Evolutionary conservation across 2,329 filamentous ascomycete genomes (phyloP), one percentile per base, ranked within the genome.

Genomic region (Ophioceras dolichostomum): DNA sequence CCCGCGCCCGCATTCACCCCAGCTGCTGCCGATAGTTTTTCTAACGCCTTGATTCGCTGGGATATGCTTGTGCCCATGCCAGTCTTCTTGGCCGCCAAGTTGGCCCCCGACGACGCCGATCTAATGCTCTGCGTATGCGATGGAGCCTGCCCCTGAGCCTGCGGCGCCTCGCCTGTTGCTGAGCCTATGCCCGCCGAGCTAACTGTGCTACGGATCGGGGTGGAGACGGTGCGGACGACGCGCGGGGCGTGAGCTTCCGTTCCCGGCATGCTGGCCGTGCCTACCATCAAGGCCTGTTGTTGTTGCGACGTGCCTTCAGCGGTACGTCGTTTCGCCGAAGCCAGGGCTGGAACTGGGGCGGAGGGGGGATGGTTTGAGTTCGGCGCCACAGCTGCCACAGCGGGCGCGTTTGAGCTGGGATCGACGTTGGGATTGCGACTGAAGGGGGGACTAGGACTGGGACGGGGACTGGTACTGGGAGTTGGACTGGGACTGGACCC

Each of bases 41-140:
- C 84, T 37, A 98, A 66, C 6, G 88, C 87, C 58, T 94, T 93
- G 56, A 96, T 96, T 30, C 91, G 80, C 55, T 89, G 85, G 3
- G 89, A 93, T 42, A 98, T 95, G 47, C 85, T 87, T 8, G 83
- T 87, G 7, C 86, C 88, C 18, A 96, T 73, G 49, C 84, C 91
- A 45, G 79, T 70, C 55, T 88, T 93, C 54, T 83, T 86, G 4
- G 73, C 65, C 33, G 69, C 62, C 35, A 80, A 52, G 36, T 69
- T 68, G 12, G 70, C 54, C 12, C 57, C 58, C 17, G 18, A 10
- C 8, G 34, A 29, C 34, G 34, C 26, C 13, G 58, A 46, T n/a
- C n/a, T n/a, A n/a, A n/a, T n/a, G n/a, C n/a, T n/a, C n/a, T 73
- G 70, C 42, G 60, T 64, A 70, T 60, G 40, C 62, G 69, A 47